Conservation (phyloP, 78 protist genomes). For the Salpingoeca rosetta region DNA sequence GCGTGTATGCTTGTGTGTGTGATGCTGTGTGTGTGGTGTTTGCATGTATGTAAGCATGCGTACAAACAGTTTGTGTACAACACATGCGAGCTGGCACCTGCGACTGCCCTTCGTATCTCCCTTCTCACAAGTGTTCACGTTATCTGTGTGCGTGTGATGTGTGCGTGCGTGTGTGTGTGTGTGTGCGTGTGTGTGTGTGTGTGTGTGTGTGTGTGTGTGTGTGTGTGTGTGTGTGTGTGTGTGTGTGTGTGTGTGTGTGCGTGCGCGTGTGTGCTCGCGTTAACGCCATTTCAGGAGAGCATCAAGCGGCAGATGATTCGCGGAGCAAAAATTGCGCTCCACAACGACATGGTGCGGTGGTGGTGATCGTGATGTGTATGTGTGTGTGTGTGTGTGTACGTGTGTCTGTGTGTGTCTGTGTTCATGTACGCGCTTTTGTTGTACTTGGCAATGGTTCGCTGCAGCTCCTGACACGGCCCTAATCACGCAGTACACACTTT, state of each 20-base stretch:
- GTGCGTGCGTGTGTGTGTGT: neutral
- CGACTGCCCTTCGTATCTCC: neutral
- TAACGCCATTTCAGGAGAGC: too few species aligned
- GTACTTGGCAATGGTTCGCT: neutral
- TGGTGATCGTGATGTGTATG: neutral
- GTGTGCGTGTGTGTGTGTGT: neutral
- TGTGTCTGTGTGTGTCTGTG: too few species aligned
- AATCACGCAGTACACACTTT: neutral
- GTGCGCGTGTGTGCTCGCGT: too few species aligned
- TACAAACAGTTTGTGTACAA: neutral
- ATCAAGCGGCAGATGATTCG: neutral
- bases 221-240: too few species aligned
- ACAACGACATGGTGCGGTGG: neutral
- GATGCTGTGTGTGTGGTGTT: neutral
- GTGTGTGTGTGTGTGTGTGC: too few species aligned
- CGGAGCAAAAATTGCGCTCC: neutral
- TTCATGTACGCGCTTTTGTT: neutral
- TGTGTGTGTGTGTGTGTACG: too few species aligned
- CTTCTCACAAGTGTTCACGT: neutral
- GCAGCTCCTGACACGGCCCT: neutral
- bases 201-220: neutral
- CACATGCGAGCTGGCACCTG: neutral
- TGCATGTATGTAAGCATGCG: neutral
- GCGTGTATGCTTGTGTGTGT: too few species aligned
- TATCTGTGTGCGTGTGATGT: neutral